phyloP scores from a whole-genome alignment of 371 early-diverging fungal genomes.

The Mucor circinelloides region DNA sequence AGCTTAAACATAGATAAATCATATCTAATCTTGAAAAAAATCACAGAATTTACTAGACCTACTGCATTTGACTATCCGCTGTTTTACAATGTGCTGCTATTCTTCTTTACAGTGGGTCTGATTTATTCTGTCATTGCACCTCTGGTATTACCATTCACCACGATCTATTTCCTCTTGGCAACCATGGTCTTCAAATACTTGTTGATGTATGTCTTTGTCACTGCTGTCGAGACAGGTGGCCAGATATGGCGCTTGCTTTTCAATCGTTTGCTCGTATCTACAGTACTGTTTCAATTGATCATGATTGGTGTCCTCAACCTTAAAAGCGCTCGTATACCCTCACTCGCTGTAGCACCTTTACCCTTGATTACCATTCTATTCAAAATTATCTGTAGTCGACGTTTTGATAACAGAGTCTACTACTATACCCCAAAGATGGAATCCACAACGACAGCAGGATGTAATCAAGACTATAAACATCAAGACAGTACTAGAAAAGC shows the following conservation, averaged over 20 bases:
- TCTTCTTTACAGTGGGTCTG: conserved; percentile 70
- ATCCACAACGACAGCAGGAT: neutral
- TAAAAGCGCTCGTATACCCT: conserved; percentile 43
- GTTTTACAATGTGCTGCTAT: conserved; percentile 71
- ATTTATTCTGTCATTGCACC: conserved; percentile 76
- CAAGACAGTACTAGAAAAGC: too few species aligned
- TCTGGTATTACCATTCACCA: conserved; percentile 65
- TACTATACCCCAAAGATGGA: conserved; percentile 38
- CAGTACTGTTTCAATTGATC: conserved; percentile 70
- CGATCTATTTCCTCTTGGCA: conserved; percentile 64
- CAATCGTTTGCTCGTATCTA: conserved; percentile 68
- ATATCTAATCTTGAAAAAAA: neutral
- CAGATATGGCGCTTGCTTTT: conserved; percentile 78
- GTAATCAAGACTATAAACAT: conserved; percentile 6
- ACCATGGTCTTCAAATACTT: conserved; percentile 72
- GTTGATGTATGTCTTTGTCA: conserved; percentile 64
- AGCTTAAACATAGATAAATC: neutral
- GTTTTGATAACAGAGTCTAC: conserved; percentile 55
- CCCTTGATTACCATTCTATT: conserved; percentile 63
- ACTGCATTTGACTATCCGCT: conserved; percentile 72
- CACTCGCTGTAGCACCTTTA: conserved; percentile 58
- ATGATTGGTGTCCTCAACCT: conserved; percentile 65
- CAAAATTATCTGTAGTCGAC: conserved; percentile 55
- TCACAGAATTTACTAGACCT: conserved; percentile 65
- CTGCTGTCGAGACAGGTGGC: conserved; percentile 73